A percentile compares a stretch with the other conserved stretches of the same genome.
Evolutionary conservation across 208 protist species (phyloP).

Genomic region (Entamoeba invadens): DNA sequence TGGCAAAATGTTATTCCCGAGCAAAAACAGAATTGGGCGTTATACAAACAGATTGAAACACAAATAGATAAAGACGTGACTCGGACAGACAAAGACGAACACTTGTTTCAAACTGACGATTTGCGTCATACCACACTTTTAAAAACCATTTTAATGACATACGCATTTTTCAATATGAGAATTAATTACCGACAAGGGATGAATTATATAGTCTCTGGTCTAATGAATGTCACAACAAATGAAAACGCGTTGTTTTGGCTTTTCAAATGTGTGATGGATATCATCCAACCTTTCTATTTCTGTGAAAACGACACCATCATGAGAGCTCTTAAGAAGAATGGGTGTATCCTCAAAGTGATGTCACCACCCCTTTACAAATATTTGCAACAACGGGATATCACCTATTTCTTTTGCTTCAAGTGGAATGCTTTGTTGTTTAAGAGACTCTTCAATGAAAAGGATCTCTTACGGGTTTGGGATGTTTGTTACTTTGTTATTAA

Average conservation of each 20-base stretch:
- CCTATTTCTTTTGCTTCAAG: not conserved
- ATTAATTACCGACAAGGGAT: not conserved
- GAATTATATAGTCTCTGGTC: not conserved
- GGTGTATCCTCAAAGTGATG: not conserved
- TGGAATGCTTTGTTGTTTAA: not conserved
- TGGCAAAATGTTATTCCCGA: not conserved
- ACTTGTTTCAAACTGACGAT: not conserved
- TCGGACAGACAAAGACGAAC: not conserved
- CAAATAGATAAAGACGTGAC: not conserved
- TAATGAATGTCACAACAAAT: not conserved
- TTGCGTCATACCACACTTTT: not conserved
- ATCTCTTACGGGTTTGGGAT: not conserved
- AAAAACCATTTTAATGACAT: not conserved
- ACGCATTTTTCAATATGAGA: not conserved
- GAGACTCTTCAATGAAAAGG: not conserved
- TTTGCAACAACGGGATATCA: not conserved
- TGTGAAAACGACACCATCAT: not conserved
- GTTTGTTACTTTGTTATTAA: too few species aligned
- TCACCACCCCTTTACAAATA: not conserved
- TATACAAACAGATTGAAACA: not conserved
- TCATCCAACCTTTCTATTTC: not conserved
- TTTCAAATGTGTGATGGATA: not conserved
- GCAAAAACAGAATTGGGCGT: not conserved
- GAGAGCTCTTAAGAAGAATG: not conserved
- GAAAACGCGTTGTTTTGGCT: not conserved